phyloP scores from a whole-genome alignment of 2,329 filamentous ascomycete species.

The Penicillium sp. region DNA sequence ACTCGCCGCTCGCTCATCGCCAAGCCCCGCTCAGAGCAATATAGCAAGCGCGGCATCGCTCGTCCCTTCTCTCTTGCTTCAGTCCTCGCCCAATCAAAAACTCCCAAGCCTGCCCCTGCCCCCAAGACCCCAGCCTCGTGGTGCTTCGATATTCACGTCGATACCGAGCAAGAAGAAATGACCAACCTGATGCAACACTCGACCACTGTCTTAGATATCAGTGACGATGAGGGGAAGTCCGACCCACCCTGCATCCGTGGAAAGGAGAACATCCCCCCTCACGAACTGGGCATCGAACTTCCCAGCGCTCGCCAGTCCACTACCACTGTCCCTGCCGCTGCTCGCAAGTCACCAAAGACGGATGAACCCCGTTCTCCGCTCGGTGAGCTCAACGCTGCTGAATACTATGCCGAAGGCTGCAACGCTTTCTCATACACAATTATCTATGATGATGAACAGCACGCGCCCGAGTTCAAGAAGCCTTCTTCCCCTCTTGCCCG shows the following conservation, averaged over 20 bases:
- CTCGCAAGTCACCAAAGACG: slow-evolving; percentile 54
- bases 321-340: slow-evolving; percentile 22
- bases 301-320: slow-evolving; percentile 37
- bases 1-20: slow-evolving; percentile 65
- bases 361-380: slow-evolving; percentile 66
- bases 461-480: slow-evolving; percentile 17
- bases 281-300: slow-evolving; percentile 58
- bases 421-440: slow-evolving; percentile 62
- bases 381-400: slow-evolving; percentile 63
- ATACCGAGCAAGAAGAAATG: slow-evolving; percentile 84
- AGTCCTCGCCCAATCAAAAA: slow-evolving; percentile 61
- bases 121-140: slow-evolving; percentile 54
- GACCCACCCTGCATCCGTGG: slow-evolving; percentile 58
- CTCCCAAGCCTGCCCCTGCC: slow-evolving; percentile 49
- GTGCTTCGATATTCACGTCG: slow-evolving; percentile 94
- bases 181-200: slow-evolving; percentile 91
- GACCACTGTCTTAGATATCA: slow-evolving; percentile 82
- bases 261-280: slow-evolving; percentile 91
- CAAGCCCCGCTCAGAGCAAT: slow-evolving; percentile 67
- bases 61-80: slow-evolving; percentile 80
- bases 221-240: slow-evolving; percentile 70
- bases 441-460: slow-evolving; percentile 58
- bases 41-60: slow-evolving; percentile 46
- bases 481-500: slow-evolving; percentile 1
- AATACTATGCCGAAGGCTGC: slow-evolving; percentile 66